Percentiles rank a stretch among this genome's conserved stretches.
These are phyloP conservation scores for Cercospora zeina DNA, from an alignment of 2,329 filamentous ascomycete genomes.

Conservation along the genomic window DNA sequence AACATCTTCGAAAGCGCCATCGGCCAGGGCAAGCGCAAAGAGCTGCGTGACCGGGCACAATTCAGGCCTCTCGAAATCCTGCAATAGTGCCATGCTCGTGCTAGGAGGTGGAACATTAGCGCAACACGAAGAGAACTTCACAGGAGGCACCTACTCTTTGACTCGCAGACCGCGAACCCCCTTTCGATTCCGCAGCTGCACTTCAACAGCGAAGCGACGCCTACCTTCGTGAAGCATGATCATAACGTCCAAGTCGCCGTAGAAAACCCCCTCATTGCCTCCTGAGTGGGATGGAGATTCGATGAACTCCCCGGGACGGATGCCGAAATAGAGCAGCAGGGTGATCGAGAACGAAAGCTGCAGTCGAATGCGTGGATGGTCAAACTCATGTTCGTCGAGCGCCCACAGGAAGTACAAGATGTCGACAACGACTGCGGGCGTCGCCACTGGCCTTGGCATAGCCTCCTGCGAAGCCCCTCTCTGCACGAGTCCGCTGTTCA, in stretches of 20 bases:
- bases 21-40: not conserved
- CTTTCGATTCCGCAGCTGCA: not conserved
- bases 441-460: not conserved
- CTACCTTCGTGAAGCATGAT: not conserved
- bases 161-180: too few species aligned
- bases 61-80: not conserved
- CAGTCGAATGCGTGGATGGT: not conserved
- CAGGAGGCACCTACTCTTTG: too few species aligned
- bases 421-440: not conserved
- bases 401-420: conserved; percentile 7
- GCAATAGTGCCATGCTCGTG: too few species aligned
- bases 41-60: not conserved
- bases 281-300: not conserved
- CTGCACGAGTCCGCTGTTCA: too few species aligned
- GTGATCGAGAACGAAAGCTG: not conserved
- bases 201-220: not conserved
- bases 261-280: not conserved
- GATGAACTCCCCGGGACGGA: not conserved
- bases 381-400: not conserved
- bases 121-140: too few species aligned
- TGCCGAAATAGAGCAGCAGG: not conserved
- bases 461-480: too few species aligned
- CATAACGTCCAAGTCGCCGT: not conserved
- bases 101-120: too few species aligned
- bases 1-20: not conserved